Evolutionary conservation across 176 grass and related monocot genomes (phyloP).

Genomic region (Oryza officinalis): DNA sequence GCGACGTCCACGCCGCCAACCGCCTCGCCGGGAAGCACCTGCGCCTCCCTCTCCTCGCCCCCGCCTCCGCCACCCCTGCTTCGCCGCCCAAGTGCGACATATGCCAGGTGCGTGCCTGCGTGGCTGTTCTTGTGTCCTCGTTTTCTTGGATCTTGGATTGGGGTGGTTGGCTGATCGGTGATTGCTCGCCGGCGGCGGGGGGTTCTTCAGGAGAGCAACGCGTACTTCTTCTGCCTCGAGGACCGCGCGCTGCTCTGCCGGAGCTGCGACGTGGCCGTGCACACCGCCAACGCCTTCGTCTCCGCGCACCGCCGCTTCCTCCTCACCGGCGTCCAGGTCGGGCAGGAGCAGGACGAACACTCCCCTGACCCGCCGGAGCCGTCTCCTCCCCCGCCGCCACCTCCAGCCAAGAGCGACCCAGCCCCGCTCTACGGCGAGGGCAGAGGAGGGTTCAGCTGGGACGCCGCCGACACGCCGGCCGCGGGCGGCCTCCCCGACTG

Average conservation of each 20-base stretch:
- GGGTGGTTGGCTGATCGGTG: not conserved
- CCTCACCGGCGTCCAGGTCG: slow-evolving; percentile 91
- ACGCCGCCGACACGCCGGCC: slow-evolving; percentile 6
- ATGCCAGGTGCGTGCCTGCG: slow-evolving; percentile 50
- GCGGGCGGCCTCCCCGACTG: slow-evolving; percentile 34
- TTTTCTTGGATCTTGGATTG: not conserved
- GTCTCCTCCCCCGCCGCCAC: slow-evolving; percentile 10
- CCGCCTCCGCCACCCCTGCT: not conserved
- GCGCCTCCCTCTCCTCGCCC: slow-evolving; percentile 59
- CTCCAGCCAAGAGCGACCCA: slow-evolving; percentile 30
- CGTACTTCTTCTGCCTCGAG: slow-evolving; percentile 96
- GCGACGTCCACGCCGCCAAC: slow-evolving; percentile 77
- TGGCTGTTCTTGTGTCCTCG: not conserved
- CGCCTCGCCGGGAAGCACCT: slow-evolving; percentile 78
- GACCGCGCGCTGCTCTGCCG: slow-evolving; percentile 94
- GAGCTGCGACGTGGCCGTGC: slow-evolving; percentile 86
- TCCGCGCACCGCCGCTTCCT: slow-evolving; percentile 85
- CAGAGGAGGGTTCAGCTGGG: slow-evolving; percentile 28
- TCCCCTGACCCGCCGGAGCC: slow-evolving; percentile 19
- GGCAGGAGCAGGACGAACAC: slow-evolving; percentile 30
- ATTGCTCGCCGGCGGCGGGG: not conserved
- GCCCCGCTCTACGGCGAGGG: slow-evolving; percentile 10
- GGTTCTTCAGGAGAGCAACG: slow-evolving; percentile 64
- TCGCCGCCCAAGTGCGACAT: slow-evolving; percentile 79
- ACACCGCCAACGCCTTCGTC: slow-evolving; percentile 76